Percentiles rank a stretch among this genome's conserved stretches.
phyloP scores from a whole-genome alignment of 129 eudicot genomes.

The Chrysanthemum seticuspe region DNA sequence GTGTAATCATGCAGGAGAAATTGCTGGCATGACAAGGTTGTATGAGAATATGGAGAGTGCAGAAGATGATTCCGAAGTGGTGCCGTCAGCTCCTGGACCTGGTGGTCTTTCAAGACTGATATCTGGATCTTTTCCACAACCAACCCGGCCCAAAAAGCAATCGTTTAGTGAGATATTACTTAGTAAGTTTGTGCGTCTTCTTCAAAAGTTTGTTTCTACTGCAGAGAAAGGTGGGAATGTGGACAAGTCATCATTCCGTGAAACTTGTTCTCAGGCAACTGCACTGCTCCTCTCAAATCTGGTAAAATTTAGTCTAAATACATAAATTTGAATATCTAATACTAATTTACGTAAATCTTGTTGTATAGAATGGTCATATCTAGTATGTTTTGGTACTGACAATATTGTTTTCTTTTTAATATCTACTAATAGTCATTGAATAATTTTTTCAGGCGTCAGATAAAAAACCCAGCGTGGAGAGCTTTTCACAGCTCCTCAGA shows the following conservation, averaged over 20 bases:
- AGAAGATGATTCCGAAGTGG: constrained; percentile 56
- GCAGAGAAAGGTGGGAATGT: constrained; percentile 86
- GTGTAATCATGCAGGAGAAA: constrained; percentile 96
- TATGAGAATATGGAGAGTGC: constrained; percentile 74
- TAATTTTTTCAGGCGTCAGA: constrained; percentile 66
- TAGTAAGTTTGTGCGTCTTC: constrained; percentile 75
- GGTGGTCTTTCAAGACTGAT: constrained; percentile 56
- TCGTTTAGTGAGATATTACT: constrained; percentile 78
- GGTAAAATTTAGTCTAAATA: constrained; percentile 36
- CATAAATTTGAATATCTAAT: too few relatives aligned
- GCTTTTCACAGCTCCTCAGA: constrained; percentile 95
- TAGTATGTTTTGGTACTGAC: not conserved
- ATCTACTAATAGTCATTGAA: not conserved
- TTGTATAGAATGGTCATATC: too few relatives aligned
- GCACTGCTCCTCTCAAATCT: constrained; percentile 89
- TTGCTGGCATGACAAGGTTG: constrained; percentile 97
- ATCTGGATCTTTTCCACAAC: constrained; percentile 50
- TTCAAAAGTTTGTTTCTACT: constrained; percentile 79
- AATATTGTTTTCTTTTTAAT: not conserved
- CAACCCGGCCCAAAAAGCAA: constrained; percentile 50
- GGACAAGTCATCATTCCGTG: constrained; percentile 92
- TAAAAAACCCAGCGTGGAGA: constrained; percentile 65
- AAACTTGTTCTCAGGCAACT: constrained; percentile 95
- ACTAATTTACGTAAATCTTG: too few relatives aligned
- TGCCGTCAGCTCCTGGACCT: constrained; percentile 35